Evolutionary conservation across 164 flowering plant genomes (phyloP), one percentile per base, ranked within the genome.

Genomic region (Cinnamomum chago): DNA sequence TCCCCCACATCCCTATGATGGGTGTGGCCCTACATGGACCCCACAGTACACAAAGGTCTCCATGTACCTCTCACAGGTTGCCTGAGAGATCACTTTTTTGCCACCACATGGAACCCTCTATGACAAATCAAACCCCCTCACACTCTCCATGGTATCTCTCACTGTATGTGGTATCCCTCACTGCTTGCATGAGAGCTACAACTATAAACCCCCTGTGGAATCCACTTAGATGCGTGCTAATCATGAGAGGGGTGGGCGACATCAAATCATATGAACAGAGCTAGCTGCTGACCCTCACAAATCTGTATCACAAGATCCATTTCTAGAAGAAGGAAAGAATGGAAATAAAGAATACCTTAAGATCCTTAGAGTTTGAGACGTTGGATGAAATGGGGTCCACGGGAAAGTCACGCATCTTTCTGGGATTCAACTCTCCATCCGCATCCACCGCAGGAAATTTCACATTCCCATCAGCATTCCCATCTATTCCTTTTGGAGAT

Each of bases 401-500:
- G 17, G 69, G 69, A 18, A 67, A 67, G n/a, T 67, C 47, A 15
- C 28, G 47, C 9, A 12, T 15, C 28, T 14, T 30, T 33, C 47
- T 3, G 2, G 40, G 40, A 15, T 67, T 28, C 17, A 30, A 4
- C 10, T 67, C 69, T 7, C 47, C 69, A 0, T 27, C 50, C 6
- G n/a, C 69, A 27, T 67, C 66, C 3, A 14, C 67, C 28, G 67
- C 50, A 40, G 40, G 69, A 28, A 30, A 15, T 17, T 15, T 28
- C 47, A 27, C 35, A 67, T 66, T 17, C 9, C 69, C 69, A 35
- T 18, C 69, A 1, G 27, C 30, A 28, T 62, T 62, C 10, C 69
- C 69, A n/a, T 30, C 69, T 5, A 67, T 67, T 67, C n/a, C 50
- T 30, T 28, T 25, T 12, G 28, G 67, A 64, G 67, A 64, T 64